These are phyloP conservation scores for Scedosporium dehoogii DNA, from an alignment of 2,329 filamentous ascomycete genomes.

Conservation along the genomic window DNA sequence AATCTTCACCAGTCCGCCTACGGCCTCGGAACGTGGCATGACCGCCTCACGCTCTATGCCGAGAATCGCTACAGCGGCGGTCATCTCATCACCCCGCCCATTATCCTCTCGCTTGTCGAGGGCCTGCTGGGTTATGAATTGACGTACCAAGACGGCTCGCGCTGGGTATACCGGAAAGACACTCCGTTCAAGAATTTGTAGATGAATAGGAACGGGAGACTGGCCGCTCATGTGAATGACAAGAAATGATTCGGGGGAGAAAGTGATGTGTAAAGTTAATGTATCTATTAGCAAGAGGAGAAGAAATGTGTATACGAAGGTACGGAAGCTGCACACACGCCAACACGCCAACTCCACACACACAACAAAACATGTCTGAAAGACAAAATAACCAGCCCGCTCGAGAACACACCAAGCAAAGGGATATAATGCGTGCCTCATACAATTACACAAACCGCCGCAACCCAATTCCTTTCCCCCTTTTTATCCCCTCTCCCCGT, in stretches of 20 bases:
- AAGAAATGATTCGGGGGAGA: too few species aligned
- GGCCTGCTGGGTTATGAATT: conserved; percentile 32
- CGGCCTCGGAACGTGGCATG: conserved; percentile 31
- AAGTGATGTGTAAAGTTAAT: too few species aligned
- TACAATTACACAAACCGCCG: not conserved
- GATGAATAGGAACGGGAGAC: too few species aligned
- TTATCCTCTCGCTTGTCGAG: conserved; percentile 35
- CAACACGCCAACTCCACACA: too few species aligned
- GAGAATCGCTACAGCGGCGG: conserved; percentile 20
- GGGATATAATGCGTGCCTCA: not conserved
- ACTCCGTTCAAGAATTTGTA: not conserved
- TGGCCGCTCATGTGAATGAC: too few species aligned
- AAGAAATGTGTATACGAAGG: too few species aligned
- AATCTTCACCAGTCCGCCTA: conserved; percentile 33
- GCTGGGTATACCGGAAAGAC: not conserved
- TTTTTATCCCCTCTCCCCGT: not conserved
- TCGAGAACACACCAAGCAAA: not conserved
- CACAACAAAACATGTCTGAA: not conserved
- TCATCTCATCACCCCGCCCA: conserved; percentile 29
- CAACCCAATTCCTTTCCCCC: not conserved
- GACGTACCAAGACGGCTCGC: not conserved
- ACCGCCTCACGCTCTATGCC: conserved; percentile 29
- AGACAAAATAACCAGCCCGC: not conserved
- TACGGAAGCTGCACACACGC: too few species aligned
- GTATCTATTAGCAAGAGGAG: too few species aligned